Base-by-base conservation (phyloP, 495 filamentous ascomycete species). In the Penicillium soppii region DNA sequence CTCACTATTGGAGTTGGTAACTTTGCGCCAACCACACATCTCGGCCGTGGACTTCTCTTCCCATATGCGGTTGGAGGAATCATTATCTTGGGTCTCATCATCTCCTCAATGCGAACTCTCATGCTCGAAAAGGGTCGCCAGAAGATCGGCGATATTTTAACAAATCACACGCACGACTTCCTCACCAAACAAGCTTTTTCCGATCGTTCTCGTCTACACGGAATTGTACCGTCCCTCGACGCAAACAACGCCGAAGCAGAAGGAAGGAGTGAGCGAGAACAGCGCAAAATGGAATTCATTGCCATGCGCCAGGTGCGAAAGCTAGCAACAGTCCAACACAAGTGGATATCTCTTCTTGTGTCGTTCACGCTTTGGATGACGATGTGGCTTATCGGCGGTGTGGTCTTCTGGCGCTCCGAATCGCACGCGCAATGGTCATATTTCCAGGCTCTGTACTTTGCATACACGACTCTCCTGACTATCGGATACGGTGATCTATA, bases 1-100 rank as follows among this genome's bases (percentile, higher is more conserved):
- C 83, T 96, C 43, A 96, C 91, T 0, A 79, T 96, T 12, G 91
- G 91, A 4, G 77, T 95, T 30, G 89, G 88, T 9, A 85, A 91
- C 40, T 79, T 82, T 39, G 66, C 79, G 12, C 85, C 89, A 0
- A 57, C 60, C 13, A 89, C 83, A 1, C 79, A 84, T 54, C 57
- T 77, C 4, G 87, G 88, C 0, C 76, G 87, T 9, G 75, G 79
- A 2, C 68, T 96, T 7, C 68, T 95, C 3, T 86, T 96, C 23
- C 90, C 90, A 0, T 96, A 82, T 52, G 85, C 91, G 0, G 77
- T 94, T 19, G 80, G 89, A 8, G 91, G 91, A 2, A 87, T 95
- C 41, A 80, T 91, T 17, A 87, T 84, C 38, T 73, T 96, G 7
- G 91, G 91, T 84, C 74, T 96, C 7, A 86, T 95, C 12, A 83